Evolutionary conservation across 352 stramenopile genomes (phyloP), one percentile per base, ranked within the genome.

Genomic region (Phytophthora idaei): DNA sequence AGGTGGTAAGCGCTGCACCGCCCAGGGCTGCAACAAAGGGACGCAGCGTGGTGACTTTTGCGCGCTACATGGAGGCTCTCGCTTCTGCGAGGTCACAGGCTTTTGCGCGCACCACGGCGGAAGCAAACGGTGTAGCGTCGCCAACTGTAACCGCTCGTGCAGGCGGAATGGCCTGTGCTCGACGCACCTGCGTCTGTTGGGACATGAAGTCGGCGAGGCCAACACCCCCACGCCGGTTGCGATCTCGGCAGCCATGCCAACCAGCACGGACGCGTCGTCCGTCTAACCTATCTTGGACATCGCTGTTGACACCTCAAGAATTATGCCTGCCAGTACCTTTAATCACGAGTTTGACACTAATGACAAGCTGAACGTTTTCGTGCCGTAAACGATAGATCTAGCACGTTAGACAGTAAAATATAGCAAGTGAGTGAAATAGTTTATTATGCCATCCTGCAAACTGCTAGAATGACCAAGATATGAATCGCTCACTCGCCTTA

Each of bases 31-130:
- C 73, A 84, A 87, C 74, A 96, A 96, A 75, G 87, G 87, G 34
- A 92, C 89, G 37, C 87, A 95, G 64, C 85, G 87, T 28, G 88
- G 87, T 56, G 83, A 89, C 69, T 94, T 89, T 68, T 96, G 88
- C 58, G 88, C 88, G 14, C 61, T 90, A 39, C 88, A 96, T 73
- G 88, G 88, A 48, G 88, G 88, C 29, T 91, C 83, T 31, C 86
- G 88, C 25, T 73, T 92, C 57, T 96, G 88, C 67, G 85, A 89
- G 61, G 72, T 93, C 4, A 14, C 66, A 29, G 86, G 81, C 11
- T 73, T 78, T 47, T 76, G 67, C 37, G 71, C 85, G n/a, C 87
- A 83, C 34, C 88, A 96, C 64, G 88, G 88, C 29, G 87, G 88
- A 45, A 87, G 88, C 61, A 92, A 91, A 69, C 83, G 88, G 44